Evolutionary conservation across 1,284 basidiomycete species (phyloP), one percentile per base, ranked within the genome.

Genomic region (Pseudomicrostroma phylloplanum): DNA sequence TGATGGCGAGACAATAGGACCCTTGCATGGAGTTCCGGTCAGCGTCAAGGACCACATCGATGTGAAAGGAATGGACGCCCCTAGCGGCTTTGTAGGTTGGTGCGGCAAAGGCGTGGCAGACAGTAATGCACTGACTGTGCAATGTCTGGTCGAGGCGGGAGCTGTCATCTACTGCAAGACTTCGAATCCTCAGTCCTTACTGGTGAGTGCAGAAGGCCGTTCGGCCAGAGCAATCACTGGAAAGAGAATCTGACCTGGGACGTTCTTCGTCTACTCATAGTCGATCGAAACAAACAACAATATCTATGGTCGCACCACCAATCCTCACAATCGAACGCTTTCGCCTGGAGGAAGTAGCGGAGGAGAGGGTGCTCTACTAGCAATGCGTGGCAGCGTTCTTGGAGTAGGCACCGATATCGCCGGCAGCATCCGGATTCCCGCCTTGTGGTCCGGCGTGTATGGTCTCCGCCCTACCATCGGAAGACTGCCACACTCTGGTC

Each of bases 121-220:
- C 58, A 81, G 82, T 55, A 83, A 89, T 65, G 81, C 61, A 9
- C 43, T 56, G 30, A 25, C 63, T 1, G 53, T 65, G 36, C 23
- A 46, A 8, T 42, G 84, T 58, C 75, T 85, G 55, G 81, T 81
- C 48, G 78, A 80, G 58, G 83, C 83, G 82, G 88, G 88, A 0
- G 87, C 87, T 0, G 82, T 88, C 6, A 84, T 84, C 4, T 89
- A 86, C 64, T 85, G 87, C 7, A 83, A 85, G 55, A 88, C 87
- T 1, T 46, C 57, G 36, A 19, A 54, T 12, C 58, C 59, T 15
- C 36, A 19, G 51, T 26, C 25, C 41, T 36, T 36, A 9, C 60
- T 63, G 23, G 41, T 60, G 40, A n/a, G 19, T 62, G 23, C 55
- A 59, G 7, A 9, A 36, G 30, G 9, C 30, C 4, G 30, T 36